These are phyloP conservation scores for Aspergillus ibericus DNA, from an alignment of 2,329 filamentous ascomycete species.

Conservation along the genomic window DNA sequence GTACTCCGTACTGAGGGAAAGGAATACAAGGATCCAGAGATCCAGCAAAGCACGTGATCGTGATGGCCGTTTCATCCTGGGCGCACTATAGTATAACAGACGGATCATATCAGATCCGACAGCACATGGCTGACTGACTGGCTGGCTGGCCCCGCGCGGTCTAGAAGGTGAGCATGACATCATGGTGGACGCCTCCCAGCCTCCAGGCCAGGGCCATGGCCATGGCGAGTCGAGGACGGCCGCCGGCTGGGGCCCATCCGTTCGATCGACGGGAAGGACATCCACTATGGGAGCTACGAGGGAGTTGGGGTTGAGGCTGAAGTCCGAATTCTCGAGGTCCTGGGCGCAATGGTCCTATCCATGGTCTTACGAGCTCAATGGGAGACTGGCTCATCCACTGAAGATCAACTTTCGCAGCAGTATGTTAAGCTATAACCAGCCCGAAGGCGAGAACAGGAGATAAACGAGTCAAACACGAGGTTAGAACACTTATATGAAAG, in stretches of 20 bases:
- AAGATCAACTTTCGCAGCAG: conserved; percentile 13
- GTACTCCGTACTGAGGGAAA: no score
- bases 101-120: background rate
- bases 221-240: background rate
- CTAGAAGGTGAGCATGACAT: conserved; percentile 12
- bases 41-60: no score
- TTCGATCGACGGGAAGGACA: background rate
- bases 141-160: background rate
- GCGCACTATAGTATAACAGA: background rate
- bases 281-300: background rate
- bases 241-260: background rate
- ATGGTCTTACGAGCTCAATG: background rate
- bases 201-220: background rate
- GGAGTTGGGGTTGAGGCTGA: background rate
- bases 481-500: conserved; percentile 26
- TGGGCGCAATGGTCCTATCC: background rate
- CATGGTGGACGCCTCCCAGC: background rate
- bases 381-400: conserved; percentile 6
- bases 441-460: conserved; percentile 21
- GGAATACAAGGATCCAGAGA: no score
- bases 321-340: conserved; percentile 5
- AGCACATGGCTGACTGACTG: background rate
- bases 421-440: conserved; percentile 9
- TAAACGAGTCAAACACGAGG: conserved; percentile 26
- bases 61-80: no score